phyloP scores from a whole-genome alignment of 768 basidiomycete species.

The Infundibulicybe gibba region DNA sequence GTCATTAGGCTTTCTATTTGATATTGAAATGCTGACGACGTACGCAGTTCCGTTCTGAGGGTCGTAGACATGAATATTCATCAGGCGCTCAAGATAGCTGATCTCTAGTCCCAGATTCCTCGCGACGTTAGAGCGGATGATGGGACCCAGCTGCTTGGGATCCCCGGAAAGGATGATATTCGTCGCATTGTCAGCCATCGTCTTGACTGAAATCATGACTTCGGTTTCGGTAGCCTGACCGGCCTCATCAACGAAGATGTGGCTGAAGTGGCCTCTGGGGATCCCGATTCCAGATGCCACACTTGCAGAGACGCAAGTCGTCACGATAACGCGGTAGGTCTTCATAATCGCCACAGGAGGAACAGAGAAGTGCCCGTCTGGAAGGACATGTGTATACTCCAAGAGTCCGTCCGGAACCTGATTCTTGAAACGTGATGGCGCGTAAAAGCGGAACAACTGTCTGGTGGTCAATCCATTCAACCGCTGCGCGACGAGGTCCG shows the following conservation, averaged over 20 bases:
- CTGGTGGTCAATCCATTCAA: slow-evolving; percentile 29
- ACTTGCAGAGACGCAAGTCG: slow-evolving; percentile 54
- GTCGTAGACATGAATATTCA: slow-evolving; percentile 35
- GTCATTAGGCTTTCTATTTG: background rate
- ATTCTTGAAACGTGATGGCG: slow-evolving; percentile 36
- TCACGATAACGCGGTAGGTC: slow-evolving; percentile 49
- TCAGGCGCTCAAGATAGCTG: slow-evolving; percentile 51
- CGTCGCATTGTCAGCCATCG: slow-evolving; percentile 39
- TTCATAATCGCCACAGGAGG: slow-evolving; percentile 35
- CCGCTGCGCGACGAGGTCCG: slow-evolving; percentile 51
- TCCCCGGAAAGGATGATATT: slow-evolving; percentile 59
- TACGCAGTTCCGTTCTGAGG: slow-evolving; percentile 28
- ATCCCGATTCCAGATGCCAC: slow-evolving; percentile 46
- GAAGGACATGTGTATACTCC: slow-evolving; percentile 35
- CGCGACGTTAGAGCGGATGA: slow-evolving; percentile 47
- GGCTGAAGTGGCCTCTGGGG: slow-evolving; percentile 49
- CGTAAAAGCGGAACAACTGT: slow-evolving; percentile 51
- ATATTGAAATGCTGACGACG: background rate
- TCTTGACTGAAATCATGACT: slow-evolving; percentile 52
- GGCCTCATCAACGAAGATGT: slow-evolving; percentile 65
- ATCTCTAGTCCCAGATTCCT: slow-evolving; percentile 41
- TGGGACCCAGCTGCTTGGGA: slow-evolving; percentile 59
- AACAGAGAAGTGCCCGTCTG: slow-evolving; percentile 38
- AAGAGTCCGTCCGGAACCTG: slow-evolving; percentile 33
- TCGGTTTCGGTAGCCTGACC: slow-evolving; percentile 63